Evolutionary conservation across 495 filamentous ascomycete genomes (phyloP).

Genomic region (Glutinoglossum americanum): DNA sequence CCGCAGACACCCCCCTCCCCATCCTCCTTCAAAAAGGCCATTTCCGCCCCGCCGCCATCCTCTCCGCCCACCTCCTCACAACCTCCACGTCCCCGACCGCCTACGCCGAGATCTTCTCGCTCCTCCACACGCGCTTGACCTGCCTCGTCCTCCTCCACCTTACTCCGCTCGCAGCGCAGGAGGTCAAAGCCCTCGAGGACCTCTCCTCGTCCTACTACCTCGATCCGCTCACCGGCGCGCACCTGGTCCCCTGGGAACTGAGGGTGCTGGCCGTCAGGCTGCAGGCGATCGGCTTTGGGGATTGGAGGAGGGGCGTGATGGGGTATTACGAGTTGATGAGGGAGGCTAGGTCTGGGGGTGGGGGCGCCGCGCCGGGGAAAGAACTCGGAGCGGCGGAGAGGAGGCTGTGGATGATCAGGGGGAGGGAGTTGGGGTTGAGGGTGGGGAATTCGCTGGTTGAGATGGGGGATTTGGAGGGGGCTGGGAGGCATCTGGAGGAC

Average conservation of each 20-base stretch:
- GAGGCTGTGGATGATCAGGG: conserved; percentile 50
- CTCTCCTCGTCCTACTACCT: conserved; percentile 51
- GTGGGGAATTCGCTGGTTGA: conserved; percentile 68
- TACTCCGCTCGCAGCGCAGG: conserved; percentile 56
- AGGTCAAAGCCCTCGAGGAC: conserved; percentile 68
- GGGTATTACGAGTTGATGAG: conserved; percentile 71
- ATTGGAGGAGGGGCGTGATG: conserved; percentile 65
- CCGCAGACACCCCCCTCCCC: conserved; percentile 26
- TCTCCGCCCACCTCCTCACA: conserved; percentile 45
- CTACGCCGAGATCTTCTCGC: conserved; percentile 39
- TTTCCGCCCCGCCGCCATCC: conserved; percentile 53
- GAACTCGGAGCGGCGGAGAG: too few species aligned
- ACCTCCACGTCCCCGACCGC: conserved; percentile 33
- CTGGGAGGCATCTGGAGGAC: conserved; percentile 39
- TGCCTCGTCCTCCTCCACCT: conserved; percentile 55
- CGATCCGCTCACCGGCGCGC: conserved; percentile 24
- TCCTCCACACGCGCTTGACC: conserved; percentile 68
- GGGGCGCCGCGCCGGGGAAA: conserved; percentile 20
- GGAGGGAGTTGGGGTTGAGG: conserved; percentile 53
- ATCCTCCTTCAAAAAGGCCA: conserved; percentile 35
- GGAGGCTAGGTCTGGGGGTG: conserved; percentile 46
- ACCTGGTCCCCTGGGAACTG: conserved; percentile 73
- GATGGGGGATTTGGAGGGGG: conserved; percentile 71
- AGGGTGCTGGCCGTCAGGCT: conserved; percentile 61
- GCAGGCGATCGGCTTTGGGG: conserved; percentile 65